Evolutionary conservation across 2,329 filamentous ascomycete species (phyloP), one percentile per base, ranked within the genome.

Genomic region (Rhytidhysteron rufulum): DNA sequence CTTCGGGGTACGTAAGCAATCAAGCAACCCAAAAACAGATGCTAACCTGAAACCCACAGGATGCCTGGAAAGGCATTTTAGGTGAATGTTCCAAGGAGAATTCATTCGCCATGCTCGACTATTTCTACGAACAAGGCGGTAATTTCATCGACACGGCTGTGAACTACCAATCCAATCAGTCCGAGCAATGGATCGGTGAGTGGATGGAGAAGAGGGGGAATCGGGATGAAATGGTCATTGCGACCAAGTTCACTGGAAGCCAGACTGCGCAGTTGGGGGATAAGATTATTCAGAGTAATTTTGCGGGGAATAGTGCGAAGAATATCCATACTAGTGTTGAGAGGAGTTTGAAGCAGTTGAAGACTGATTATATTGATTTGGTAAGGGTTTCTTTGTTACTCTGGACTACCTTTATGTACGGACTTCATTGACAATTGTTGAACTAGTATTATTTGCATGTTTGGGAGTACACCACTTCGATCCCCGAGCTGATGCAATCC

Each of bases 121-220:
- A 75, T 54, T 87, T 77, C 62, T 79, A 75, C 43, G 72, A 75
- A 3, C 72, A 80, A 0, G 80, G 80, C 3, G 84, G 84, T 19
- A 87, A 87, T 65, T 87, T 88, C 61, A 82, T 88, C 54, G 85
- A 88, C 58, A 86, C 82, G 5, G 63, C 65, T 6, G 62, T 61
- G 41, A 62, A 60, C 41, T 70, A 70, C 43, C 63, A 68, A 33
- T 50, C 57, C 44, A 64, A 65, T 16, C 57, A 72, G 42, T 64
- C 58, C 15, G 69, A 72, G 51, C 48, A 57, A 16, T 70, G 65
- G 67, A 50, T 72, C 11, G 68, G 69, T 25, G 68, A 71, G 37
- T 71, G 67, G 68, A 65, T 71, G 60, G 51, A 64, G 40, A 19
- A 41, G 37, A 55, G 62, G 22, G 51, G 54, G 4, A 62, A 61